These are phyloP conservation scores for Centella asiatica DNA, from an alignment of 129 eudicot species.

Conservation along the genomic window DNA sequence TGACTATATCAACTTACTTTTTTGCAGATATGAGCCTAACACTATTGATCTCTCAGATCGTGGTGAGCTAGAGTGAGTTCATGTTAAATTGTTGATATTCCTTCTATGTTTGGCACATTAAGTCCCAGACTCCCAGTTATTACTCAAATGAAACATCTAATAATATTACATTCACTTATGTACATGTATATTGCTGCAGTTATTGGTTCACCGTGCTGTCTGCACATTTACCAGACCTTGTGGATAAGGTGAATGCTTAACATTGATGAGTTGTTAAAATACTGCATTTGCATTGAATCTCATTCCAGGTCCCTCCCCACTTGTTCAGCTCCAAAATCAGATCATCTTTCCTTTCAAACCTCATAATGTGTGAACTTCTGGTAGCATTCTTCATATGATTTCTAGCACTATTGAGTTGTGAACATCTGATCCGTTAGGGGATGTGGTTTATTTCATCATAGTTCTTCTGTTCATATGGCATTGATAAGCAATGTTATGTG, in stretches of 20 bases:
- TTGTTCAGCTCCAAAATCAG: neutral
- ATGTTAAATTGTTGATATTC: neutral
- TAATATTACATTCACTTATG: constrained; percentile 3
- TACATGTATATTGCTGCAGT: constrained; percentile 34
- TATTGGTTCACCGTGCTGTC: constrained; percentile 94
- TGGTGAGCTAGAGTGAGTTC: constrained; percentile 87
- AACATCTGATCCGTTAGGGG: neutral
- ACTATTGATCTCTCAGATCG: constrained; percentile 90
- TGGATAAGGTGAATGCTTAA: constrained; percentile 59
- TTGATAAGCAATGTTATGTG: too few relatives aligned
- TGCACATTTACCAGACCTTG: constrained; percentile 87
- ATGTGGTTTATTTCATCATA: neutral
- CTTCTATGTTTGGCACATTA: constrained; percentile 8
- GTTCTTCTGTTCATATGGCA: neutral
- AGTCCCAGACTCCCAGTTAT: neutral
- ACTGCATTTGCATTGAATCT: neutral
- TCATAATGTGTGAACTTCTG: too few relatives aligned
- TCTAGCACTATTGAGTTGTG: too few relatives aligned
- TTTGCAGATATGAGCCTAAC: constrained; percentile 85
- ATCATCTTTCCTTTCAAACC: neutral
- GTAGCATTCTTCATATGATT: too few relatives aligned
- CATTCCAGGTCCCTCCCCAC: neutral
- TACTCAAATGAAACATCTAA: neutral
- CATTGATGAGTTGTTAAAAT: neutral
- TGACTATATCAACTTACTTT: constrained; percentile 6